Conservation (phyloP, 148 eudicot species). For the Talinum fruticosum region DNA sequence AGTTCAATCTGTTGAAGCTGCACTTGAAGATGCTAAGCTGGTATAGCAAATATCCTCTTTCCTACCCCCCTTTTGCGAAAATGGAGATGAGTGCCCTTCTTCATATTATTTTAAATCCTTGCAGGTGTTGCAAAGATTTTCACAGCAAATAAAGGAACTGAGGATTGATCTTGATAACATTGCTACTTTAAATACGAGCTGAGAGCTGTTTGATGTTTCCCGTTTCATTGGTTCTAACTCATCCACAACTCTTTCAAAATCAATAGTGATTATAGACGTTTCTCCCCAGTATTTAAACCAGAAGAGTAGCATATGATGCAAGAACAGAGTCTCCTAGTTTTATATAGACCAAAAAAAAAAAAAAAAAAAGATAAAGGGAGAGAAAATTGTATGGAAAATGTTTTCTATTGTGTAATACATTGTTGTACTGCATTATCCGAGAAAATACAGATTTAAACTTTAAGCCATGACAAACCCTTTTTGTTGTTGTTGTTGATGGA, state of each 20-base stretch:
- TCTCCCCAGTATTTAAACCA: not conserved
- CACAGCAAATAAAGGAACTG: conserved; percentile 33
- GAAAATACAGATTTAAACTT: too few species aligned
- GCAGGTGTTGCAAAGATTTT: conserved; percentile 40
- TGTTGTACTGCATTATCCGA: too few species aligned
- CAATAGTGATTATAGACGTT: not conserved
- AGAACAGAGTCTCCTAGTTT: not conserved
- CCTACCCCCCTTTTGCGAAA: too few species aligned
- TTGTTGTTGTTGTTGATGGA: too few species aligned
- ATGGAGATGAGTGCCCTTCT: too few species aligned
- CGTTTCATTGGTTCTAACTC: not conserved
- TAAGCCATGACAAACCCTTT: too few species aligned
- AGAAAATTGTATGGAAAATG: not conserved
- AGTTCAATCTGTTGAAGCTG: conserved; percentile 38
- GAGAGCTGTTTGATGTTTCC: not conserved
- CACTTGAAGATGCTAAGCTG: conserved; percentile 41
- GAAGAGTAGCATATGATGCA: not conserved
- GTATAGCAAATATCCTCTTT: conserved; percentile 6
- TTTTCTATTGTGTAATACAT: too few species aligned
- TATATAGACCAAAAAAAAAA: too few species aligned
- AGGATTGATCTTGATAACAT: conserved; percentile 20
- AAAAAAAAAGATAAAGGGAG: not conserved
- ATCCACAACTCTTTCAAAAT: not conserved
- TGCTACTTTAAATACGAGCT: not conserved
- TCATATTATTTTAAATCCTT: not conserved